Evolutionary conservation across 2,329 filamentous ascomycete species (phyloP).

Genomic region (Cordyceps javanica): DNA sequence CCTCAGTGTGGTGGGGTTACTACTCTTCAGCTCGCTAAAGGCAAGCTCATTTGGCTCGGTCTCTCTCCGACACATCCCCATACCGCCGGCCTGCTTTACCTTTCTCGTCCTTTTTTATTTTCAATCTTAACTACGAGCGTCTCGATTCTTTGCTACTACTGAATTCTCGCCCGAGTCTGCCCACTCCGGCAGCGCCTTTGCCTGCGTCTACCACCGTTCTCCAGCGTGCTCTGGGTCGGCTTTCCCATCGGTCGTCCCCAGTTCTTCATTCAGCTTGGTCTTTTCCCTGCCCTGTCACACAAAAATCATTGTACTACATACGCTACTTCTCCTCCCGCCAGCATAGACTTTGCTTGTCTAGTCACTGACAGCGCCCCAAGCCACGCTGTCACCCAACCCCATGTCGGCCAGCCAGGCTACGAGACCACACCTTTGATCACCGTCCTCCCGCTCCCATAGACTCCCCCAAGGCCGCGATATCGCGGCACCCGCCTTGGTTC

Average conservation of each 20-base stretch:
- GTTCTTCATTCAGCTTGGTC: not conserved
- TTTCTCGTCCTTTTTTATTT: not conserved
- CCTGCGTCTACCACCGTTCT: not conserved
- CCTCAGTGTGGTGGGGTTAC: not conserved
- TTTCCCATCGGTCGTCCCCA: constrained; percentile 5
- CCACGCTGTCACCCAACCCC: constrained; percentile 9
- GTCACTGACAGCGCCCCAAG: constrained; percentile 9
- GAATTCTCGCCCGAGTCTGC: not conserved
- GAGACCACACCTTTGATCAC: not conserved
- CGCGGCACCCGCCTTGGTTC: constrained; percentile 5
- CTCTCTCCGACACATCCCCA: constrained; percentile 7
- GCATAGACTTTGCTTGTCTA: constrained; percentile 3
- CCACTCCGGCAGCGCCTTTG: not conserved
- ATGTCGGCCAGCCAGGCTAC: constrained; percentile 6
- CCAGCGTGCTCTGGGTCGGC: not conserved
- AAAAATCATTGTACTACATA: constrained; percentile 9
- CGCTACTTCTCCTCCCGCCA: not conserved
- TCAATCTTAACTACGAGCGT: constrained; percentile 6
- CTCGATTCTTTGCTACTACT: constrained; percentile 1
- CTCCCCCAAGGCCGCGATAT: constrained; percentile 4
- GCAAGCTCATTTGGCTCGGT: constrained; percentile 8
- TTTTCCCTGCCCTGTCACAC: constrained; percentile 8
- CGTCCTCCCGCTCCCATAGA: constrained; percentile 3
- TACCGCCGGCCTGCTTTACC: constrained; percentile 5
- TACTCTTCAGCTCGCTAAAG: constrained; percentile 8